These are phyloP conservation scores for Cokeromyces recurvatus DNA, from an alignment of 371 early-diverging fungal genomes.

Conservation along the genomic window DNA sequence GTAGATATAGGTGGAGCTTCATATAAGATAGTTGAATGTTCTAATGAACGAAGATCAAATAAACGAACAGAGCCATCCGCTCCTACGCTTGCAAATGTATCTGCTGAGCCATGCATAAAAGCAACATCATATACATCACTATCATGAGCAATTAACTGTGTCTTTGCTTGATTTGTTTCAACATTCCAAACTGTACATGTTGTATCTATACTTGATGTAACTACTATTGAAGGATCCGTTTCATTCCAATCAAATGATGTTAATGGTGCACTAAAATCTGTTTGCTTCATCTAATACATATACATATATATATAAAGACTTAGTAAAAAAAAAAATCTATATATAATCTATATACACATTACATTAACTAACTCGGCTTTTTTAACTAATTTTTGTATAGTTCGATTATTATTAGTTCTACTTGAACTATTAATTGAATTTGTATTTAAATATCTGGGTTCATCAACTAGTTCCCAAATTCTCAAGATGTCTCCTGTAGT, in stretches of 20 bases:
- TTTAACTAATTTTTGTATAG: slow-evolving; percentile 29
- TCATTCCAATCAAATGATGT: slow-evolving; percentile 98
- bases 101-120: slow-evolving; percentile 76
- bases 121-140: slow-evolving; percentile 95
- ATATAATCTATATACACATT: slow-evolving; percentile 12
- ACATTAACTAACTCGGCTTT: slow-evolving; percentile 56
- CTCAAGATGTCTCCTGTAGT: slow-evolving; percentile 86
- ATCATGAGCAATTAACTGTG: slow-evolving; percentile 97
- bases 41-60: slow-evolving; percentile 90
- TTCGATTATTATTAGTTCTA: slow-evolving; percentile 7
- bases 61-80: slow-evolving; percentile 96
- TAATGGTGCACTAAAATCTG: slow-evolving; percentile 77
- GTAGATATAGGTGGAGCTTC: slow-evolving; percentile 69
- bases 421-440: slow-evolving; percentile 27
- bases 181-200: slow-evolving; percentile 98
- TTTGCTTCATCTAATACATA: slow-evolving; percentile 49
- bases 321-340: too few relatives aligned
- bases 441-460: slow-evolving; percentile 31
- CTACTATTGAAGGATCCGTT: slow-evolving; percentile 74
- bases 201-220: slow-evolving; percentile 93
- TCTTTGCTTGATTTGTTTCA: slow-evolving; percentile 88
- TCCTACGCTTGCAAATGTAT: slow-evolving; percentile 95
- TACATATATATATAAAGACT: neutral
- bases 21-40: slow-evolving; percentile 95
- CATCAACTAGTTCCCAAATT: slow-evolving; percentile 82